phyloP scores from a whole-genome alignment of 2,329 filamentous ascomycete genomes.

The Dactylonectria macrodidyma region DNA sequence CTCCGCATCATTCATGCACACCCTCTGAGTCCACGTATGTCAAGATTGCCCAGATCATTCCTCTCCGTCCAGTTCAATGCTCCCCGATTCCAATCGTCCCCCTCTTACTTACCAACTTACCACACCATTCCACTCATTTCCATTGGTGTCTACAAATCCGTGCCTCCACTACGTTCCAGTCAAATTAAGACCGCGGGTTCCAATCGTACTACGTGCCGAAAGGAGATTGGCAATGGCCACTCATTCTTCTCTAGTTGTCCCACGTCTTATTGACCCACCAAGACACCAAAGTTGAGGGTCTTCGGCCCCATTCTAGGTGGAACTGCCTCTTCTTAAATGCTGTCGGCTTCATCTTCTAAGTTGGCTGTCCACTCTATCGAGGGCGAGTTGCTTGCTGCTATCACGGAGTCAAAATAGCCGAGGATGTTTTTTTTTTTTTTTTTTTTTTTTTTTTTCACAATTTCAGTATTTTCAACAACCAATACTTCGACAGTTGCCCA shows the following conservation, averaged over 20 bases:
- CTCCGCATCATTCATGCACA: not conserved
- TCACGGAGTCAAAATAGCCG: not conserved
- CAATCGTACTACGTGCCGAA: not conserved
- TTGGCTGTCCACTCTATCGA: not conserved
- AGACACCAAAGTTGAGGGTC: not conserved
- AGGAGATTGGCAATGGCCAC: not conserved
- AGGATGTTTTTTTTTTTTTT: too few relatives aligned
- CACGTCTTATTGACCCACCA: not conserved
- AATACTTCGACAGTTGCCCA: not conserved
- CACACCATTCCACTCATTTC: not conserved
- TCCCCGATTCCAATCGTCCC: not conserved
- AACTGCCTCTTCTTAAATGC: not conserved
- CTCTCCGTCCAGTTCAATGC: not conserved
- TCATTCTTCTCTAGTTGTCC: not conserved
- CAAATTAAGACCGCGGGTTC: not conserved
- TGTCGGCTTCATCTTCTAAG: not conserved
- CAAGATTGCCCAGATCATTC: not conserved
- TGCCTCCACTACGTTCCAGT: not conserved
- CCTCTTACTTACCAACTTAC: not conserved
- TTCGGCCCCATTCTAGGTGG: not conserved
- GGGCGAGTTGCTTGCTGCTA: not conserved
- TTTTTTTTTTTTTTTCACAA: not conserved
- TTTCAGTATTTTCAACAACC: not conserved
- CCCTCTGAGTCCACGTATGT: not conserved
- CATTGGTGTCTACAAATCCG: not conserved